A percentile compares a stretch with the other conserved stretches of the same genome.
Conservation (phyloP, 257 asterid genomes). For the Ilex aquifolium region DNA sequence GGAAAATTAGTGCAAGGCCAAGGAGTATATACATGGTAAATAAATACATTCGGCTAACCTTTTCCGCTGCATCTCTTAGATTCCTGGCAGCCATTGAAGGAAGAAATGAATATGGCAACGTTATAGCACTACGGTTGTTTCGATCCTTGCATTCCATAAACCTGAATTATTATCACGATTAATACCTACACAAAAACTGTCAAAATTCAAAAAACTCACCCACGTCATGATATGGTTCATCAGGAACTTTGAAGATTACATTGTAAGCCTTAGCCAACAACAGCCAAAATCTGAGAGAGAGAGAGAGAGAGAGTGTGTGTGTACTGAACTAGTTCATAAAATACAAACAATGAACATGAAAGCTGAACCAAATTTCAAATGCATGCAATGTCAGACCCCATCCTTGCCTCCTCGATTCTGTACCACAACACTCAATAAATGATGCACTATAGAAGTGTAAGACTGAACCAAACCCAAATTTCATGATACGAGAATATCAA, state of each 20-base stretch:
- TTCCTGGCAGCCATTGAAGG: constrained; percentile 1
- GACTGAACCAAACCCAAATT: too few species aligned
- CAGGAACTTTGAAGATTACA: not conserved
- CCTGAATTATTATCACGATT: constrained; percentile 79
- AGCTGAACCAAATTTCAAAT: too few species aligned
- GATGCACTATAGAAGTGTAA: too few species aligned
- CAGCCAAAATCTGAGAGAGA: not conserved
- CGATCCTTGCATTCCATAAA: constrained; percentile 77
- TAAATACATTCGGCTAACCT: constrained; percentile 36
- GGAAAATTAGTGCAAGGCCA: too few species aligned
- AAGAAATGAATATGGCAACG: constrained; percentile 3
- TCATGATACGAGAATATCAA: too few species aligned
- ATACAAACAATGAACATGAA: not conserved
- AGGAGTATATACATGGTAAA: not conserved
- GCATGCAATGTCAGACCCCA: too few species aligned
- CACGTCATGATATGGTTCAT: not conserved
- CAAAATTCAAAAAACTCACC: constrained; percentile 37
- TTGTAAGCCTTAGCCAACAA: not conserved
- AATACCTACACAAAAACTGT: constrained; percentile 62
- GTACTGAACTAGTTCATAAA: constrained; percentile 9
- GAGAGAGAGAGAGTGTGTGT: too few species aligned
- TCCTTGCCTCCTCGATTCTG: too few species aligned
- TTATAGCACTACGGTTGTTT: not conserved
- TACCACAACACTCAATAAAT: too few species aligned
- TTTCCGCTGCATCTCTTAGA: constrained; percentile 56